Evolutionary conservation across 2,329 filamentous ascomycete species (phyloP).

Genomic region (Cladosporium sp.): DNA sequence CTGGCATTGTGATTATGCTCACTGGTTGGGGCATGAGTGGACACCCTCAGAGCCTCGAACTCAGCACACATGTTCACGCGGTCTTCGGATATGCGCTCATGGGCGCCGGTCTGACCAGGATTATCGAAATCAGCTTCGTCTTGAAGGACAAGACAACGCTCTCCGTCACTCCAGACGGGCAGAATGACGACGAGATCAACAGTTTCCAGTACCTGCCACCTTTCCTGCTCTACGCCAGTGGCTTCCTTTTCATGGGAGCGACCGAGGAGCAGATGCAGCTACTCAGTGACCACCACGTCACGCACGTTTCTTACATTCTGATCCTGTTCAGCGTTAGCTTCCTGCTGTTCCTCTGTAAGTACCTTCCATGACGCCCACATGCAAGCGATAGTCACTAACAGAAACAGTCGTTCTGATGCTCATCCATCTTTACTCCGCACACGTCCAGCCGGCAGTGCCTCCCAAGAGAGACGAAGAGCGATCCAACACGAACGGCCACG

Average conservation of each 20-base stretch:
- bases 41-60: slow-evolving; percentile 75
- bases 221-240: slow-evolving; percentile 74
- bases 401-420: slow-evolving; percentile 69
- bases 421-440: slow-evolving; percentile 71
- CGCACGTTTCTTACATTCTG: slow-evolving; percentile 85
- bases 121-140: slow-evolving; percentile 88
- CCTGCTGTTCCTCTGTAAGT: slow-evolving; percentile 75
- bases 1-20: slow-evolving; percentile 80
- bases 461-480: slow-evolving; percentile 28
- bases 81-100: slow-evolving; percentile 95
- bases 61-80: slow-evolving; percentile 81
- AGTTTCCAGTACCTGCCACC: slow-evolving; percentile 45
- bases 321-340: slow-evolving; percentile 89
- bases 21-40: slow-evolving; percentile 95
- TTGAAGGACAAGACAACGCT: slow-evolving; percentile 59
- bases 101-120: slow-evolving; percentile 74
- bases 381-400: neutral
- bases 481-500: slow-evolving; percentile 38
- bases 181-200: slow-evolving; percentile 32
- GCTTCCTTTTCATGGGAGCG: slow-evolving; percentile 95
- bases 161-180: slow-evolving; percentile 19
- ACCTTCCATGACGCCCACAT: neutral
- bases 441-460: slow-evolving; percentile 40
- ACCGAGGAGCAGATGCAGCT: slow-evolving; percentile 93
- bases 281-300: slow-evolving; percentile 65